Percentiles rank a stretch among this genome's conserved stretches.
Evolutionary conservation across 2,329 filamentous ascomycete genomes (phyloP).

Genomic region (Colletotrichum somersetense): DNA sequence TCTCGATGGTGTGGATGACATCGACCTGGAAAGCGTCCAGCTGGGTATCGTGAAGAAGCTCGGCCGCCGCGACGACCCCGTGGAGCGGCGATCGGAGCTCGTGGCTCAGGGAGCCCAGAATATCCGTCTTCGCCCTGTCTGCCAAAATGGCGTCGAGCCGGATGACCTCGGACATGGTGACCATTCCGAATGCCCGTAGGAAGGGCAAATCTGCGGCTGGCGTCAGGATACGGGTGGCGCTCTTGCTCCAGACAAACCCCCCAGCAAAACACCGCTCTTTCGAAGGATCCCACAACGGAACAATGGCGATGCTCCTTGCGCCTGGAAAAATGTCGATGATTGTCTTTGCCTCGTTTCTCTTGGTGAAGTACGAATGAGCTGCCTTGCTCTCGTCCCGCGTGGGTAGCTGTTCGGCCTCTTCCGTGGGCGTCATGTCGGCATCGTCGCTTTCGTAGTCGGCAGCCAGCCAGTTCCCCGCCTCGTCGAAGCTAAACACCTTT

Average conservation of each 20-base stretch:
- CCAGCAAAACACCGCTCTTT: conserved; percentile 55
- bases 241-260: conserved; percentile 56
- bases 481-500: conserved; percentile 60
- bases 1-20: conserved; percentile 61
- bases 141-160: conserved; percentile 54
- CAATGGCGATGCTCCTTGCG: conserved; percentile 51
- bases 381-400: conserved; percentile 15
- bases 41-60: conserved; percentile 61
- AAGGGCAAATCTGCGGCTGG: conserved; percentile 50
- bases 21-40: conserved; percentile 57
- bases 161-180: conserved; percentile 68
- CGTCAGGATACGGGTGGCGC: conserved; percentile 46
- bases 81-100: conserved; percentile 69
- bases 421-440: conserved; percentile 28
- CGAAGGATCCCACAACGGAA: conserved; percentile 54
- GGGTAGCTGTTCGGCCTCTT: conserved; percentile 23
- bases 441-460: conserved; percentile 46
- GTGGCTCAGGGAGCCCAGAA: conserved; percentile 69
- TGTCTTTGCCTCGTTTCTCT: conserved; percentile 48
- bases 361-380: conserved; percentile 35
- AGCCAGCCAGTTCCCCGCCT: conserved; percentile 51
- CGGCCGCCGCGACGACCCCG: conserved; percentile 66
- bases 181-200: conserved; percentile 62
- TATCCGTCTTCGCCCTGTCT: conserved; percentile 63
- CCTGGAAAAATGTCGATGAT: conserved; percentile 56